Base-by-base conservation (phyloP, 2,329 filamentous ascomycete genomes). In the Blastomyces parvus region DNA sequence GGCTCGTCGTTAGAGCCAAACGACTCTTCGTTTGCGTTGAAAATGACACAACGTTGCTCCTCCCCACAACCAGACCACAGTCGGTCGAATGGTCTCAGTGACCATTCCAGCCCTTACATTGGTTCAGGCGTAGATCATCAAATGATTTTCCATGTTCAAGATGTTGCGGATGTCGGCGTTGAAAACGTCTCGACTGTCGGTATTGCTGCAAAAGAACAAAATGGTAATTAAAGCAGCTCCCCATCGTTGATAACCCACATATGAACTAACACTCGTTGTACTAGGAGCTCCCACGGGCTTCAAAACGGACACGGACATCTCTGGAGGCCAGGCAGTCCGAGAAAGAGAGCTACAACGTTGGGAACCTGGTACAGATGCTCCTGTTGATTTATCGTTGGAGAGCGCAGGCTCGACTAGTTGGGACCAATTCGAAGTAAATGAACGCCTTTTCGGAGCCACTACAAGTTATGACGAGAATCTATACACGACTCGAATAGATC, bases 391-490 rank as follows among this genome's bases (percentile, higher is more conserved):
- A 67, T 88, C 88, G 58, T 81, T 97, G 30, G 91, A 94, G 70
- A 84, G 79, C 60, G 69, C 81, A 2, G 67, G 65, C 61, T 71
- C 76, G 19, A 79, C 78, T 7, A 80, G 78, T 11, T 99, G 94
- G 94, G 93, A 99, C 74, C 94, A 99, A 74, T 99, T 99, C 72
- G 89, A 90, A 64, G 87, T 84, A 66, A 97, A 97, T 71, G 90
- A 95, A 76, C 83, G 86, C 63, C 85, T 91, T 38, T 97, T 96
- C 72, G 94, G 94, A 44, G 78, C 95, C 48, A 90, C 86, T 76
- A 94, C 89, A 61, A 91, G 91, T 70, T 99, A 97, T 73, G 87
- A 97, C 71, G 94, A 97, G 77, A 91, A 90, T 69, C 86, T 94
- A 53, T 99, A 99, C 78, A 99, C 94, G 1, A 99, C 94, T 11